These are phyloP conservation scores for Aureobasidium pullulans DNA, from an alignment of 2,329 filamentous ascomycete species.

Conservation along the genomic window DNA sequence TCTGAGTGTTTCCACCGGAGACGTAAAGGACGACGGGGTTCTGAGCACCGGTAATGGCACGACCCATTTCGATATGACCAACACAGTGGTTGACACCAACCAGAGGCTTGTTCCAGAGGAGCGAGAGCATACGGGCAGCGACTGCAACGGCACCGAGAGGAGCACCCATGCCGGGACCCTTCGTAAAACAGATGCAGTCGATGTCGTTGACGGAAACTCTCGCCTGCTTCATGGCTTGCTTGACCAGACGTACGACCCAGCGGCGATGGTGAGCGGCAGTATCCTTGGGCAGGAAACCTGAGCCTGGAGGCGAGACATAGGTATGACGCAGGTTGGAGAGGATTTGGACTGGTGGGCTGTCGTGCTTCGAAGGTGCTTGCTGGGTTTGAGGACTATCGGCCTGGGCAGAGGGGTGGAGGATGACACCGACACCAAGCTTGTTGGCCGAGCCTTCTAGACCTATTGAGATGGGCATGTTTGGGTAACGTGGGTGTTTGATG, in stretches of 20 bases:
- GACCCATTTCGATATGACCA: conserved; percentile 97
- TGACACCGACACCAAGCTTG: conserved; percentile 91
- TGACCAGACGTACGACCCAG: conserved; percentile 77
- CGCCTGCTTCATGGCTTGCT: conserved; percentile 67
- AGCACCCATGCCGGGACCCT: conserved; percentile 93
- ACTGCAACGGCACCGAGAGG: conserved; percentile 82
- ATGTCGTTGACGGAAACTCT: conserved; percentile 56
- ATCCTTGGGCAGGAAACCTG: conserved; percentile 94
- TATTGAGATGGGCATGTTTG: conserved; percentile 50
- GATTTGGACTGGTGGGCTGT: conserved; percentile 51
- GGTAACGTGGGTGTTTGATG: neutral
- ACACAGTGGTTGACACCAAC: conserved; percentile 98
- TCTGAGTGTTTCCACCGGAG: conserved; percentile 91
- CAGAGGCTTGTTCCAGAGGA: conserved; percentile 82
- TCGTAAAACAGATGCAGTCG: conserved; percentile 91
- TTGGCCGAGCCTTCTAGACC: conserved; percentile 92
- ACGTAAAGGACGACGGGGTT: conserved; percentile 97
- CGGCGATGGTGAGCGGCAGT: conserved; percentile 85
- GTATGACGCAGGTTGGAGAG: conserved; percentile 94
- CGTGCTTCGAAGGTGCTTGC: conserved; percentile 18
- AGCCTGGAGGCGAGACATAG: conserved; percentile 82
- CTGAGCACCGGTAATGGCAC: conserved; percentile 78
- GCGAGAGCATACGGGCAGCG: conserved; percentile 69
- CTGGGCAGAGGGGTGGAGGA: conserved; percentile 58
- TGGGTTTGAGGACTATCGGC: conserved; percentile 25